A percentile compares a stretch with the other conserved stretches of the same genome.
Conservation (phyloP, 148 eudicot species). For the Bassia scoparia region DNA sequence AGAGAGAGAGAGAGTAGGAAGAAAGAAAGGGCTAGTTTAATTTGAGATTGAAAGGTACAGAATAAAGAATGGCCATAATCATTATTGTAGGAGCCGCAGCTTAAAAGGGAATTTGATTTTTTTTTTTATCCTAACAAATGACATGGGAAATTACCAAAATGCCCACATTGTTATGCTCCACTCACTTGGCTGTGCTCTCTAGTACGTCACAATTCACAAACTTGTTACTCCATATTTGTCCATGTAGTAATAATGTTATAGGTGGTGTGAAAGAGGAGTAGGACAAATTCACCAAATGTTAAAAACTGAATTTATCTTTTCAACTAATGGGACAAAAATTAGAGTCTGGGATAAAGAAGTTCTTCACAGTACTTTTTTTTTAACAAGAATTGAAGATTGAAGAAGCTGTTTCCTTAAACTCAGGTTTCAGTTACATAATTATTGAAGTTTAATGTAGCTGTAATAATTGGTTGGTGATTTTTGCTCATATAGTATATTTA, state of each 20-base stretch:
- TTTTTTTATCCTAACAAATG: background rate
- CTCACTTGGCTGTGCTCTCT: conserved; percentile 10
- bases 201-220: background rate
- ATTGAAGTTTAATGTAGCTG: too few species aligned
- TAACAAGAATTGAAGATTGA: too few species aligned
- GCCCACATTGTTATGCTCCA: conserved; percentile 20
- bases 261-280: background rate
- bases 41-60: conserved; percentile 5
- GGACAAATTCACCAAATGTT: conserved; percentile 7
- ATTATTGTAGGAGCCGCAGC: conserved; percentile 17
- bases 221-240: background rate
- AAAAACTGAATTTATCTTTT: background rate
- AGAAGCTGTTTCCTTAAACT: background rate
- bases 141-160: conserved; percentile 18
- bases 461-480: too few species aligned
- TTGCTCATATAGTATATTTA: too few species aligned
- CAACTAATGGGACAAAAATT: conserved; percentile 3
- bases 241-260: background rate
- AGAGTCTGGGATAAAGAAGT: background rate
- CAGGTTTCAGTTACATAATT: too few species aligned
- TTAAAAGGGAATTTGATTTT: conserved; percentile 3
- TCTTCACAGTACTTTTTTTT: background rate
- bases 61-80: conserved; percentile 7
- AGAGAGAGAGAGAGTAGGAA: background rate
- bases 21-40: background rate